These are phyloP conservation scores for Ophiostoma triangulosporum DNA, from an alignment of 2,329 filamentous ascomycete species.

Conservation along the genomic window DNA sequence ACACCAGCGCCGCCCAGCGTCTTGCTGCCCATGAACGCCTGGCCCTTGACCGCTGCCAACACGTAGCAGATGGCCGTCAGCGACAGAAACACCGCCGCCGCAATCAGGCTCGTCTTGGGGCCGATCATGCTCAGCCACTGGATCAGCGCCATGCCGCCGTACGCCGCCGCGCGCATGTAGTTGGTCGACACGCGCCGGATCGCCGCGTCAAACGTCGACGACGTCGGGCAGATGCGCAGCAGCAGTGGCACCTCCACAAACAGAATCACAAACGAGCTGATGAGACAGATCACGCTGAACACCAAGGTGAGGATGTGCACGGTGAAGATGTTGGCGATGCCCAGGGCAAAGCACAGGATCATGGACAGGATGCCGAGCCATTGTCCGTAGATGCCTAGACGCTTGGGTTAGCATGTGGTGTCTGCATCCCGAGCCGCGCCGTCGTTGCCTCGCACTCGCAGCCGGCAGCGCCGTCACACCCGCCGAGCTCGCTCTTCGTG, in stretches of 20 bases:
- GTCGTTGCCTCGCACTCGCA: no score
- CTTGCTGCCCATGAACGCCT: slow-evolving; percentile 86
- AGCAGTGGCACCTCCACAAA: slow-evolving; percentile 89
- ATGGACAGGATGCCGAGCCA: slow-evolving; percentile 60
- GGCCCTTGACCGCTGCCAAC: slow-evolving; percentile 65
- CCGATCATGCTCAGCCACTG: slow-evolving; percentile 72
- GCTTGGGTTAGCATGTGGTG: slow-evolving; percentile 10
- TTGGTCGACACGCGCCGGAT: slow-evolving; percentile 91
- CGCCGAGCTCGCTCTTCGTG: background rate
- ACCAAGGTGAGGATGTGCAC: slow-evolving; percentile 33
- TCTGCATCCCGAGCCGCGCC: background rate
- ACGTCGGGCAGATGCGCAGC: slow-evolving; percentile 94
- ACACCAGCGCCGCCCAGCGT: slow-evolving; percentile 87
- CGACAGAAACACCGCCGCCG: slow-evolving; percentile 67
- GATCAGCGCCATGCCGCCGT: slow-evolving; percentile 63
- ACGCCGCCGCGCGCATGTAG: slow-evolving; percentile 88
- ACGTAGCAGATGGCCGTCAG: slow-evolving; percentile 70
- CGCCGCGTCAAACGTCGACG: slow-evolving; percentile 70
- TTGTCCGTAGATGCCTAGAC: slow-evolving; percentile 59
- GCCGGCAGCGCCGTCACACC: no score
- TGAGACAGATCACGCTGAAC: slow-evolving; percentile 40
- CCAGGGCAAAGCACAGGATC: slow-evolving; percentile 56
- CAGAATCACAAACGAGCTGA: slow-evolving; percentile 59
- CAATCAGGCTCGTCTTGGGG: slow-evolving; percentile 60
- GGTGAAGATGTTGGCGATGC: slow-evolving; percentile 54